These are phyloP conservation scores for Yarrowia bubula DNA, from an alignment of 805 yeast species.

Conservation along the genomic window DNA sequence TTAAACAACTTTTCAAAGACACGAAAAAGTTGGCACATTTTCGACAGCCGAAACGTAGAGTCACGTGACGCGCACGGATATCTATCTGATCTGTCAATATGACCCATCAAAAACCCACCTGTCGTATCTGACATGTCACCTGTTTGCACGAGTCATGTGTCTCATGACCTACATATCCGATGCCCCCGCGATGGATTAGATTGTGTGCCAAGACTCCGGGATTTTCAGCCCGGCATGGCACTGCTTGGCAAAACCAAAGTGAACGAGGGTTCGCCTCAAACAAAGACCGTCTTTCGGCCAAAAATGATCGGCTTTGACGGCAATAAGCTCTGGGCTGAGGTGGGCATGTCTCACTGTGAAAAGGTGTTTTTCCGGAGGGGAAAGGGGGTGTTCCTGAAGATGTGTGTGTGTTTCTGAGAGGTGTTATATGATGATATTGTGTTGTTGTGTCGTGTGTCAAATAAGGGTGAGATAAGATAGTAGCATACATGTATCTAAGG, in stretches of 20 bases:
- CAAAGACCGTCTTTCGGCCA: background rate
- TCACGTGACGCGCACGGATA: background rate
- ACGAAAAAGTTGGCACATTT: background rate
- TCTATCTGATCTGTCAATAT: too few species aligned
- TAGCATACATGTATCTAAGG: background rate
- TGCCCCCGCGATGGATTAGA: background rate
- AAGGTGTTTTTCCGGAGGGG: background rate
- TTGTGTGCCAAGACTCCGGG: conserved; percentile 5
- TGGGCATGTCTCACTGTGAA: conserved; percentile 1
- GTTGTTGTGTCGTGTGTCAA: too few species aligned
- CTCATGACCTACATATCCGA: background rate
- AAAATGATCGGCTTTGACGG: background rate
- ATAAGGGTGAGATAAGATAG: background rate
- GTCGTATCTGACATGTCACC: background rate
- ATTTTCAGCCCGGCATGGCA: background rate
- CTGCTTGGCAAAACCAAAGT: background rate
- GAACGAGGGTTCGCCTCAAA: too few species aligned
- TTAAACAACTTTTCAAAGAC: background rate
- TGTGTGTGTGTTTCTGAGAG: too few species aligned
- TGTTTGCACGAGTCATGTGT: background rate
- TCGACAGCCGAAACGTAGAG: background rate
- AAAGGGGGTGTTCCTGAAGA: background rate
- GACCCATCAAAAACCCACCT: background rate
- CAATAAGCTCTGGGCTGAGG: background rate
- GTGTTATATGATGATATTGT: too few species aligned